phyloP scores from a whole-genome alignment of 441 rosid genomes.

The Arabidopsis hybrid region DNA sequence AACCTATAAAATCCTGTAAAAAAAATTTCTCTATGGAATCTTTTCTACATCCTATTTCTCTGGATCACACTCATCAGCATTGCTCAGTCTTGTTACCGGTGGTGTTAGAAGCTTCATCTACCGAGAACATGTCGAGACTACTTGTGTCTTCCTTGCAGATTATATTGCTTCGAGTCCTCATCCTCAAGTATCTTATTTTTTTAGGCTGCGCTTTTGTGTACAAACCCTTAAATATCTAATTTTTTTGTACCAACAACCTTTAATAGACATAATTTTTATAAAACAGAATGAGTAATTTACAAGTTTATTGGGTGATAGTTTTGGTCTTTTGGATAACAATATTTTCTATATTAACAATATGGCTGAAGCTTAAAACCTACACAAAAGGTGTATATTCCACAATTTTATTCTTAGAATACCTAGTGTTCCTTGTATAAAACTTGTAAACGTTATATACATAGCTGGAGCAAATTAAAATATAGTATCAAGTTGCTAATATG shows the following conservation, averaged over 20 bases:
- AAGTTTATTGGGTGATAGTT: background rate
- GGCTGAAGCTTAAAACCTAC: background rate
- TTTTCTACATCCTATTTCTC: too few species aligned
- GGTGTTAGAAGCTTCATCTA: too few species aligned
- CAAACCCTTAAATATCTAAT: background rate
- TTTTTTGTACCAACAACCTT: background rate
- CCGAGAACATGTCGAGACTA: too few species aligned
- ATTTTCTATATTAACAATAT: background rate
- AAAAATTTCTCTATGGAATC: too few species aligned
- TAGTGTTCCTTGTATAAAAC: background rate
- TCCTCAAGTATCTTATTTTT: too few species aligned
- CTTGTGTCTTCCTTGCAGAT: too few species aligned
- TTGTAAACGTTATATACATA: background rate
- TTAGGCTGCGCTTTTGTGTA: too few species aligned
- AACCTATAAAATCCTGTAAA: too few species aligned
- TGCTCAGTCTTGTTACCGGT: too few species aligned
- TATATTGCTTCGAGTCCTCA: too few species aligned
- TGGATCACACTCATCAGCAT: too few species aligned
- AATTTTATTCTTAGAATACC: background rate
- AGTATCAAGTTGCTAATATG: slow-evolving; percentile 10
- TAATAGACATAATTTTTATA: background rate
- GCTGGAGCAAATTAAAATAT: background rate
- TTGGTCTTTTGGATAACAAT: background rate
- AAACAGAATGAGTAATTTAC: background rate
- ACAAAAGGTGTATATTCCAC: background rate